These are phyloP conservation scores for Rhynchosporium graminicola DNA, from an alignment of 2,329 filamentous ascomycete species.

Conservation along the genomic window DNA sequence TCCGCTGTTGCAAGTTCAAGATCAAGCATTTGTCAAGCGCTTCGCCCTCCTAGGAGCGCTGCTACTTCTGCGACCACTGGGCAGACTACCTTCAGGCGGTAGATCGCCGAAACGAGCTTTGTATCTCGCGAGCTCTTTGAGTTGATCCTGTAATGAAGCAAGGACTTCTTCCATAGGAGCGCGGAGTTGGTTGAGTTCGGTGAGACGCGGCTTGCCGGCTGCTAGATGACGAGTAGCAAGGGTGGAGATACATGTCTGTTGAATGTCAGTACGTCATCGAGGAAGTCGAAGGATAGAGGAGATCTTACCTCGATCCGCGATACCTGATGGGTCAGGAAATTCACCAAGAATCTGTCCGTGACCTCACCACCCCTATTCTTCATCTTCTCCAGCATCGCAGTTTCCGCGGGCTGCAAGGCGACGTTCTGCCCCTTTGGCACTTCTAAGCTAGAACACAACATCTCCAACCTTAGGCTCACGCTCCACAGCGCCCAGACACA, in stretches of 20 bases:
- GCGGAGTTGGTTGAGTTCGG: slow-evolving; percentile 69
- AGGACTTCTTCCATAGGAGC: slow-evolving; percentile 77
- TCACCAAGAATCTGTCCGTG: slow-evolving; percentile 82
- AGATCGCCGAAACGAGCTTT: slow-evolving; percentile 43
- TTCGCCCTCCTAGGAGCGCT: background rate
- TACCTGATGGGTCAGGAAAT: slow-evolving; percentile 93
- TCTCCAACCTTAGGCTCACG: slow-evolving; percentile 84
- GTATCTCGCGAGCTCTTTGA: slow-evolving; percentile 65
- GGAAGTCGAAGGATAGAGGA: slow-evolving; percentile 17
- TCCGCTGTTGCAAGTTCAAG: background rate
- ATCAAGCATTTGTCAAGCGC: slow-evolving; percentile 2
- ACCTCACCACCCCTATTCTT: slow-evolving; percentile 77
- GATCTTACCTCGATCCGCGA: slow-evolving; percentile 82
- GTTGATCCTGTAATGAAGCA: slow-evolving; percentile 57
- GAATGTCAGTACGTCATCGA: slow-evolving; percentile 28
- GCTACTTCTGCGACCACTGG: background rate
- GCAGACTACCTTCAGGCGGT: slow-evolving; percentile 12
- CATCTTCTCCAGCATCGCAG: slow-evolving; percentile 75
- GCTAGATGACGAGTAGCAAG: slow-evolving; percentile 79
- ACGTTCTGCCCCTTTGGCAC: slow-evolving; percentile 54
- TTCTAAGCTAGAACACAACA: slow-evolving; percentile 89
- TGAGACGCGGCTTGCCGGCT: slow-evolving; percentile 63
- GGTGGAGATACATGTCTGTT: slow-evolving; percentile 76
- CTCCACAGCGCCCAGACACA: slow-evolving; percentile 82
- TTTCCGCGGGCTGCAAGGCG: slow-evolving; percentile 76